Evolutionary conservation across 2,329 filamentous ascomycete genomes (phyloP), one percentile per base, ranked within the genome.

Genomic region (Colletotrichum trifolii): DNA sequence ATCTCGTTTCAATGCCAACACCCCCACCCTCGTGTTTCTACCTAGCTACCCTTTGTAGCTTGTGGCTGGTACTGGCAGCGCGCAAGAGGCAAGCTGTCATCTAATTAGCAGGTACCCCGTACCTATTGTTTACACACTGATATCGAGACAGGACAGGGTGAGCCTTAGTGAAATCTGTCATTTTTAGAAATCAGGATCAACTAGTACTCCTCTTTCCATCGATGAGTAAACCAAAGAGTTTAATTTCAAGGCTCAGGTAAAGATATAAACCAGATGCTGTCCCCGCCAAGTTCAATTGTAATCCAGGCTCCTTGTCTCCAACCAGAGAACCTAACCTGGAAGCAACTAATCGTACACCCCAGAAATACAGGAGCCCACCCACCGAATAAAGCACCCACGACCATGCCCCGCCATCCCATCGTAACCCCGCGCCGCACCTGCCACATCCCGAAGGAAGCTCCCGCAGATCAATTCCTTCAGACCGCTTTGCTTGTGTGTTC

Each of bases 341-440:
- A 35, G 39, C 54, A 34, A 38, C 43, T 58, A 17, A 17, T 17
- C 17, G 17, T 17, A 42, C 43, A 55, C 50, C 61, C 50, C 42
- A 45, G 25, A 45, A 48, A 52, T 48, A 15, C 58, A 55, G 38
- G 48, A 53, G 36, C 54, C 17, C 35, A 56, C 46, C 57, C 54
- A 43, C 47, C 38, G 8, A 13, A 33, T 35, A 39, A 45, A 46
- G n/a, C 38, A 42, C 45, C 49, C 25, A 25, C 25, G 25, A 25
- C 25, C 56, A 43, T 66, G 63, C 63, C 63, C 63, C 63, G 63
- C 63, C 63, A 66, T 66, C 53, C 49, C 36, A 66, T 53, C 62
- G 46, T 53, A 48, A 63, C 63, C 63, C 63, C 53, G 58, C 63
- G 63, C 58, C 42, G 45, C 36, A 25, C 58, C 59, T 56, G 49